Percentiles rank a stretch among this genome's conserved stretches.
Conservation (phyloP, 192 early-diverging fungal species). For the Dispira parvispora region DNA sequence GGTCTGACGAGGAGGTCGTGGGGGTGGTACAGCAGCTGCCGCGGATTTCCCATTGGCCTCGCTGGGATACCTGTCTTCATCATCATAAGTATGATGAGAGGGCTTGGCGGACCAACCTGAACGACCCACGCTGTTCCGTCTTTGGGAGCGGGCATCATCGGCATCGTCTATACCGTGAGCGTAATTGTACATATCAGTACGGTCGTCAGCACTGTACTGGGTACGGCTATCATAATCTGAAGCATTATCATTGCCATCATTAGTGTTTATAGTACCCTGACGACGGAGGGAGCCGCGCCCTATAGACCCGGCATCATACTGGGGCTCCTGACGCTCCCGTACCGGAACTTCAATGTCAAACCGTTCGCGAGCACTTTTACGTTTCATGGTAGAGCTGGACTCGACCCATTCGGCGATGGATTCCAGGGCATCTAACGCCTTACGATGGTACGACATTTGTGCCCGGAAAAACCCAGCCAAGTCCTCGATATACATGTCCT, state of each 20-base stretch:
- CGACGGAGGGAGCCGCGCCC: conserved; percentile 16
- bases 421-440: conserved; percentile 19
- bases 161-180: conserved; percentile 16
- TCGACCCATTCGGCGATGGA: conserved; percentile 14
- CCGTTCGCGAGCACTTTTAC: conserved; percentile 9
- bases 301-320: conserved; percentile 15
- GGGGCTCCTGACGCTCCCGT: neutral
- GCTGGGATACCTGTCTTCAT: conserved; percentile 5
- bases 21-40: conserved; percentile 12
- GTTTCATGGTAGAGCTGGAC: neutral
- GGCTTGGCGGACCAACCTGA: no score
- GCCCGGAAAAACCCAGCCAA: conserved; percentile 31
- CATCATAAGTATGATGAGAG: no score
- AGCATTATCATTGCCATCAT: conserved; percentile 12
- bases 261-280: conserved; percentile 15
- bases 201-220: conserved; percentile 20
- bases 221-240: conserved; percentile 18
- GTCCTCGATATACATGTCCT: conserved; percentile 39
- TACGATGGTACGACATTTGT: conserved; percentile 24
- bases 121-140: no score
- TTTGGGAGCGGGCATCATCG: neutral
- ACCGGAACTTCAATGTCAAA: conserved; percentile 3
- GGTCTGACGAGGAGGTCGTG: conserved; percentile 21
- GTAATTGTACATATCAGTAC: conserved; percentile 10
- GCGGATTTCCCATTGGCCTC: neutral